phyloP scores from a whole-genome alignment of 2,329 filamentous ascomycete genomes.

The Xylaria sp. region DNA sequence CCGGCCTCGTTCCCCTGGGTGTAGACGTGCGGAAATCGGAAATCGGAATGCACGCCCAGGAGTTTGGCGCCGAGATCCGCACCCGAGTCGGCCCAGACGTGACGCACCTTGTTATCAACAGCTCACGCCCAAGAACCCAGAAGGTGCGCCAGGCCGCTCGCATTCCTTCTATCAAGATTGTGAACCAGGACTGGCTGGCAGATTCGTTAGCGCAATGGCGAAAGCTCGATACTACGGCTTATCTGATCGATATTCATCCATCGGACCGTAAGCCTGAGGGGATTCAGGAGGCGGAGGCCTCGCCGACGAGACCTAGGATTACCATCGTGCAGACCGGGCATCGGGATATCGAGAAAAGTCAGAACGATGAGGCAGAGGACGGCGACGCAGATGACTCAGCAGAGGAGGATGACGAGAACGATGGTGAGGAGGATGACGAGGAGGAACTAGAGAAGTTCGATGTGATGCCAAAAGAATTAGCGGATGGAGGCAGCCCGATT shows the following conservation, averaged over 20 bases:
- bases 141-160: slow-evolving; percentile 90
- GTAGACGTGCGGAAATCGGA: slow-evolving; percentile 84
- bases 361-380: slow-evolving; percentile 56
- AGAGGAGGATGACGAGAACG: slow-evolving; percentile 51
- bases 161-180: slow-evolving; percentile 86
- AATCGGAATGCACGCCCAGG: slow-evolving; percentile 85
- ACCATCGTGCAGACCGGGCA: slow-evolving; percentile 51
- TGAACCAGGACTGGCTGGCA: slow-evolving; percentile 89
- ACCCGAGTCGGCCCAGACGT: slow-evolving; percentile 69
- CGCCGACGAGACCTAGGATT: slow-evolving; percentile 59
- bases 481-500: slow-evolving; percentile 54
- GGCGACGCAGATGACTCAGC: slow-evolving; percentile 56
- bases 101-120: slow-evolving; percentile 80
- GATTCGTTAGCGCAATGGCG: slow-evolving; percentile 88
- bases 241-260: slow-evolving; percentile 79
- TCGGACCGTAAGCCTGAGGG: slow-evolving; percentile 65
- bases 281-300: slow-evolving; percentile 48
- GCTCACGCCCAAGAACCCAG: slow-evolving; percentile 79
- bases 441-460: slow-evolving; percentile 58
- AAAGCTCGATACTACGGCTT: slow-evolving; percentile 80
- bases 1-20: slow-evolving; percentile 87
- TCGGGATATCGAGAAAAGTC: slow-evolving; percentile 40
- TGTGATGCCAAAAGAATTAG: slow-evolving; percentile 61
- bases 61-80: slow-evolving; percentile 78
- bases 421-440: slow-evolving; percentile 51